Evolutionary conservation across 1,284 basidiomycete species (phyloP), one percentile per base, ranked within the genome.

Genomic region (Austropuccinia psidii): DNA sequence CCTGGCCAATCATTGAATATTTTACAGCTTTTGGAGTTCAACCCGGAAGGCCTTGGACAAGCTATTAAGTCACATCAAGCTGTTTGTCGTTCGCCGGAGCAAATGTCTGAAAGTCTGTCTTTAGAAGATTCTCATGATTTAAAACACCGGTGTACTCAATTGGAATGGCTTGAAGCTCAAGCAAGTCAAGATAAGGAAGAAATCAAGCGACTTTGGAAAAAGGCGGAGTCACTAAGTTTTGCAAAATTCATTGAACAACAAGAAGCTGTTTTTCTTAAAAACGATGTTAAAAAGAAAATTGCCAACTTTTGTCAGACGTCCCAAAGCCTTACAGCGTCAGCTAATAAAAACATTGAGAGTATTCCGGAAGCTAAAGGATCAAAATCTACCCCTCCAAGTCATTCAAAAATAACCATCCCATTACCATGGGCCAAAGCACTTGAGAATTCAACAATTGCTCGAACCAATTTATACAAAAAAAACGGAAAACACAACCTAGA

Each of bases 1-100:
- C 85, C 90, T 0, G 96, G 95, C 24, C 89, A 96, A 81, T 90
- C 88, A 69, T 81, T 96, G 74, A 87, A 89, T 79, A 95, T 98
- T 75, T 78, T 80, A 11, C 78, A 85, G 70, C 83, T 90, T 1
- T 83, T 98, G 15, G 83, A 83, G 49, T 85, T 61, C 3, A 50
- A 45, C 15, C 68, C 68, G 11, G 43, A 60, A 21, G 68, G 68
- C 21, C 43, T 72, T 9, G 68, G 57, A 37, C n/a, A 61, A n/a
- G 19, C 39, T 9, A 24, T 35, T 8, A 72, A 72, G 47, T 49
- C 68, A 41, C 52, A 61, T 17, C 21, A 52, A 27, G 35, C 49
- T 17, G 11, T 37, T 24, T 13, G 29, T 43, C 43, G 9, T 35
- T 35, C 45, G 4, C 29, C 31, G 15, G n/a, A n/a, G n/a, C n/a